Percentiles rank a stretch among this genome's conserved stretches.
Evolutionary conservation across 1,284 basidiomycete species (phyloP).

Genomic region (Pseudozyma hubeiensis): DNA sequence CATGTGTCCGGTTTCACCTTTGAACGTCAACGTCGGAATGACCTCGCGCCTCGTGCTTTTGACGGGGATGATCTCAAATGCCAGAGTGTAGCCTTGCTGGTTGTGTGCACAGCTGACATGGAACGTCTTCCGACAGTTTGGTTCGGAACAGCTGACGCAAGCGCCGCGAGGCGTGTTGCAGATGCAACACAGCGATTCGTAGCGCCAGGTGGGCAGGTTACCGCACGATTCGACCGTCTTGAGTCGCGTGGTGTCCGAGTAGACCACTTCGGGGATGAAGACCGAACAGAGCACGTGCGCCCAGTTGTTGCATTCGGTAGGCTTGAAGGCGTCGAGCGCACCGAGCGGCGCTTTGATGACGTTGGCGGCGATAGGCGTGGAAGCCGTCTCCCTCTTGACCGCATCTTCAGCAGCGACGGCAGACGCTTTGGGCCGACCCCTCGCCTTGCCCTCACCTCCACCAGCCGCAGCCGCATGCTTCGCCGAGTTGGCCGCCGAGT

Average conservation of each 20-base stretch:
- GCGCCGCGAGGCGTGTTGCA: conserved; percentile 79
- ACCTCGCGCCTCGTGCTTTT: conserved; percentile 68
- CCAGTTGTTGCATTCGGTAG: conserved; percentile 93
- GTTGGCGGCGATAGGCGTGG: not conserved
- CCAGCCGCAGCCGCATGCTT: conserved; percentile 24
- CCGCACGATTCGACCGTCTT: conserved; percentile 88
- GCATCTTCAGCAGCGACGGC: conserved; percentile 10
- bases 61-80: conserved; percentile 87
- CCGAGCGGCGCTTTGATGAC: conserved; percentile 63
- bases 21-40: conserved; percentile 81
- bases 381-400: conserved; percentile 26
- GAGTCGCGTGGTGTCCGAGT: conserved; percentile 79
- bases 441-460: conserved; percentile 23
- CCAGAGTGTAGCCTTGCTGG: conserved; percentile 79
- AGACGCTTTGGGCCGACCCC: conserved; percentile 25
- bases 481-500: conserved; percentile 41
- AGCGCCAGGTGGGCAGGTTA: conserved; percentile 73
- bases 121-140: conserved; percentile 77
- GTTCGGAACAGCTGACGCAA: conserved; percentile 82
- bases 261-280: conserved; percentile 85
- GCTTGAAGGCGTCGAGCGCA: conserved; percentile 83
- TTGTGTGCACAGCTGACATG: conserved; percentile 92
- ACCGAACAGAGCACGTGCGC: conserved; percentile 88
- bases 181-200: conserved; percentile 70
- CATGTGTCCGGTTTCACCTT: conserved; percentile 86